Base-by-base conservation (phyloP, 768 basidiomycete species). In the Termitomyces sp. region DNA sequence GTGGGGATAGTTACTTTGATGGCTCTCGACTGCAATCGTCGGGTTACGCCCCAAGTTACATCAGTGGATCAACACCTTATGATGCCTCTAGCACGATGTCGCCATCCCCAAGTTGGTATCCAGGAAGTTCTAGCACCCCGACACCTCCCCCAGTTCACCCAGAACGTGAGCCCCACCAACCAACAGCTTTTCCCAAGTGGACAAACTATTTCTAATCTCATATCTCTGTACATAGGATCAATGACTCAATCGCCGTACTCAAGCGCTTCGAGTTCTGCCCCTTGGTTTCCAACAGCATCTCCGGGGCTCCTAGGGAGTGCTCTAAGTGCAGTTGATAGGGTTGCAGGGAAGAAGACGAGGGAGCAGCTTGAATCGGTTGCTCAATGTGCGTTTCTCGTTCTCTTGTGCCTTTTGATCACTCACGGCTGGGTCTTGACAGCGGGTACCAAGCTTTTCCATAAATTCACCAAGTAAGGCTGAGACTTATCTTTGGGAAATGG, bases 281-380 rank as follows among this genome's bases (percentile, higher is more conserved):
- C 66, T 43, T 60, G 54, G 49, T 67, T 69, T 61, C 66, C 71
- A 5, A 51, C 65, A 22, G 64, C 72, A 19, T 63, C 67, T 51
- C 41, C 67, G 26, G 65, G 64, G 49, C 67, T 78, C 9, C 58
- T 77, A 32, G 74, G 69, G 28, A 70, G 69, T 60, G 83, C 82
- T 41, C 60, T 76, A 60, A 74, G 66, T 57, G 73, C 76, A n/a
- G 73, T 87, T 19, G 83, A 84, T 64, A 79, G 74, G 55, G 66
- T 84, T 30, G 80, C 81, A 17, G 83, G 84, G 3, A 73, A 71
- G 60, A 76, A 75, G 53, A 77, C 75, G 42, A 68, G 78, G 40
- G 65, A 68, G 34, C 81, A 80, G 60, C 56, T 85, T 41, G 81
- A 83, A 59, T 73, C 68, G 43, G 68, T 85, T 43, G 74, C 81